Evolutionary conservation across 2,329 filamentous ascomycete species (phyloP), one percentile per base, ranked within the genome.

Genomic region (Colletotrichum brevisporum): DNA sequence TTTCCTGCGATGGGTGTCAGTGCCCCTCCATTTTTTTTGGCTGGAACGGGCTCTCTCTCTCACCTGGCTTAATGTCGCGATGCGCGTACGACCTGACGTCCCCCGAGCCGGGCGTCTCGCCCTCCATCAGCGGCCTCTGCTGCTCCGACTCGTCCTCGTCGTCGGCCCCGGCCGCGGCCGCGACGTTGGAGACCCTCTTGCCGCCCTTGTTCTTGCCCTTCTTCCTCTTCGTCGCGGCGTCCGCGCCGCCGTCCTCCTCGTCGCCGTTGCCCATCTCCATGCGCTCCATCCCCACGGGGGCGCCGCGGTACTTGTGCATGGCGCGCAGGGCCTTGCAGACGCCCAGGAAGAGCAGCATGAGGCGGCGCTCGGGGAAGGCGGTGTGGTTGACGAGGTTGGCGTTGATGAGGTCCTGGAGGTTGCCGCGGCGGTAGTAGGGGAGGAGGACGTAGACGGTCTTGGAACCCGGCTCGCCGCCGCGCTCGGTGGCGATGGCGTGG

Each of bases 361-460:
- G 85, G 75, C 91, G 88, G 78, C 91, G 89, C 83, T 98, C 95
- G 1, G 95, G 94, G 76, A 99, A 98, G 59, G 87, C 88, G 45
- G 93, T 93, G 79, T 97, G 94, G 81, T 98, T 98, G 80, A 99
- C 95, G 63, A 98, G 85, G 81, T 99, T 99, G 72, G 96, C 95
- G 81, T 99, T 99, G 85, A 99, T 98, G 78, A 97, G 92, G 82
- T 99, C 96, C 83, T 99, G 96, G 45, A 99, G 87, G 80, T 99
- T 99, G 15, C 96, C 96, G 73, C 95, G 88, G 75, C 94, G 88
- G 83, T 98, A 99, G 84, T 98, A 99, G 13, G 96, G 96, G 21
- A 99, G 87, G 51, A 99, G 86, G 71, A 99, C 96, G 81, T 99
- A 99, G 61, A 98, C 96, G 0, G 95, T 98, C 84, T 98, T 98